Evolutionary conservation across 306 rosid species (phyloP).

Genomic region (Glycine tomentella): DNA sequence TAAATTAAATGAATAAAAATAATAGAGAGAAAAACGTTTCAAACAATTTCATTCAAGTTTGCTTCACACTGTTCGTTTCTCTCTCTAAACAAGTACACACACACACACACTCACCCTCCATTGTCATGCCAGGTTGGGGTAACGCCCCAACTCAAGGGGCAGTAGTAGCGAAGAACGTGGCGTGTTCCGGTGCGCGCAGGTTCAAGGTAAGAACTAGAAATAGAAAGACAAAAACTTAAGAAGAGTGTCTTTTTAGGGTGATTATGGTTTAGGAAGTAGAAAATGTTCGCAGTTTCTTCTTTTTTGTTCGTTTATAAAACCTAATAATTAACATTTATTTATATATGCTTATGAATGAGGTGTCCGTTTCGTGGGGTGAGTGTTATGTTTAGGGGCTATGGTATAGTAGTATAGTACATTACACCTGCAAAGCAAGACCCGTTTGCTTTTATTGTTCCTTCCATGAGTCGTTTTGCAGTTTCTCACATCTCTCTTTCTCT

Average conservation of each 20-base stretch:
- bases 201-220: not conserved
- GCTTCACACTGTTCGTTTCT: conserved; percentile 8
- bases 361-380: too few species aligned
- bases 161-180: not conserved
- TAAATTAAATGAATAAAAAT: not conserved
- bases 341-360: too few species aligned
- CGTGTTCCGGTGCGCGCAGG: conserved; percentile 22
- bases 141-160: conserved; percentile 16
- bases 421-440: conserved; percentile 41
- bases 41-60: not conserved
- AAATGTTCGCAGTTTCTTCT: too few species aligned
- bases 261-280: too few species aligned
- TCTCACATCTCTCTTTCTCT: not conserved
- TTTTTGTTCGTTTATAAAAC: too few species aligned
- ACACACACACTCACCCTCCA: too few species aligned
- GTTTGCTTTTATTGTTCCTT: conserved; percentile 30
- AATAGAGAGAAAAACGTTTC: conserved; percentile 33
- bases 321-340: too few species aligned
- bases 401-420: not conserved
- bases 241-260: too few species aligned
- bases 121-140: conserved; percentile 38
- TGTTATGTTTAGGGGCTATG: not conserved
- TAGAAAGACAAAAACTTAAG: too few species aligned
- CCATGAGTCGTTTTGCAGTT: not conserved
- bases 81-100: not conserved